phyloP scores from a whole-genome alignment of 441 rosid species.

The Gossypium trilobum region DNA sequence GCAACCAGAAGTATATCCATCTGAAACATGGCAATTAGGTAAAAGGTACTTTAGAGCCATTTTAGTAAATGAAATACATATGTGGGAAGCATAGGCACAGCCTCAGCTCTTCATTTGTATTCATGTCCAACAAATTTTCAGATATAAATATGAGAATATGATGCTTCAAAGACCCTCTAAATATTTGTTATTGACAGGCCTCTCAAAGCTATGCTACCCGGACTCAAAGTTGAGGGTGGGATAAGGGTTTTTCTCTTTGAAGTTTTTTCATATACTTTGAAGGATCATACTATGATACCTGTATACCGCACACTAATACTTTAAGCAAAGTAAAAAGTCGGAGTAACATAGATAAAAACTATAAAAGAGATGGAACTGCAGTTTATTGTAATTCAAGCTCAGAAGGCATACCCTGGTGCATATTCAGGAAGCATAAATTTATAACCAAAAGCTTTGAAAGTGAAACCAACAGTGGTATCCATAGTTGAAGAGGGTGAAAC shows the following conservation, averaged over 20 bases:
- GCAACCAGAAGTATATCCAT: conserved; percentile 88
- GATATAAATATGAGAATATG: neutral
- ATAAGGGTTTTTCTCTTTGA: neutral
- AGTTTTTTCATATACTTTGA: neutral
- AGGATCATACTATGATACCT: neutral
- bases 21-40: conserved; percentile 28
- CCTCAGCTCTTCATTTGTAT: neutral
- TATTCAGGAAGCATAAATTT: conserved; percentile 55
- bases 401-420: conserved; percentile 56
- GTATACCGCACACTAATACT: neutral
- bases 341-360: neutral
- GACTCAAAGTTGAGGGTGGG: neutral
- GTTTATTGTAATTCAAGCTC: neutral
- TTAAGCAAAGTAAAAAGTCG: neutral
- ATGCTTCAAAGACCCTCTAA: neutral
- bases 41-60: conserved; percentile 8
- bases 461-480: conserved; percentile 44
- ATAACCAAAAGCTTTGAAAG: conserved; percentile 63
- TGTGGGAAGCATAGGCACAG: neutral
- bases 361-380: neutral
- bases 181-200: neutral
- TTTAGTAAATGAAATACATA: neutral
- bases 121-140: neutral
- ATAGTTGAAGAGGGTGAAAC: conserved; percentile 37
- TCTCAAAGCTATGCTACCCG: neutral